Percentiles rank a stretch among this genome's conserved stretches.
These are phyloP conservation scores for Penicillium sp. DNA, from an alignment of 2,329 filamentous ascomycete species.

Conservation along the genomic window DNA sequence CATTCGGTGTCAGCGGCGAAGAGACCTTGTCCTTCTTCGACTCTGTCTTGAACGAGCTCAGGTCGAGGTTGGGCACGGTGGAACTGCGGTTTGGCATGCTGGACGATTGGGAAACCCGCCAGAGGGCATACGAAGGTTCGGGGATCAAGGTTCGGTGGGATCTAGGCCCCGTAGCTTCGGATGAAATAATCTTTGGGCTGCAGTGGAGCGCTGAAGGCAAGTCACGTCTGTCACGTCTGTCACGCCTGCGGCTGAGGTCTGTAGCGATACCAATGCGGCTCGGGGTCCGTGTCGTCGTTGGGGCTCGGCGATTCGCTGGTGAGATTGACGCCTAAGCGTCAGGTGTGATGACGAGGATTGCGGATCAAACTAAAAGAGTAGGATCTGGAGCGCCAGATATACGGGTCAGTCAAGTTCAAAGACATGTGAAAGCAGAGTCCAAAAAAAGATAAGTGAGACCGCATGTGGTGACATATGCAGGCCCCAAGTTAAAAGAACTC, in stretches of 20 bases:
- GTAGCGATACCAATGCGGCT: conserved; percentile 1
- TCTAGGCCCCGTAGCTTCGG: not conserved
- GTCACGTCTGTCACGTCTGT: not conserved
- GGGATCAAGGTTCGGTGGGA: not conserved
- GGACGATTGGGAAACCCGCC: conserved; percentile 6
- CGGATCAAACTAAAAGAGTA: conserved; percentile 2
- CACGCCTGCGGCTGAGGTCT: conserved; percentile 7
- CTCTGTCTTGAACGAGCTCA: conserved; percentile 36
- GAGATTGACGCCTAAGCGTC: not conserved
- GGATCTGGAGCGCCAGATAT: conserved; percentile 15
- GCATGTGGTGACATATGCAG: conserved; percentile 23
- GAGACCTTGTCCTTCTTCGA: conserved; percentile 30
- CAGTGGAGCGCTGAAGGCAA: not conserved
- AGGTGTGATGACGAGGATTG: not conserved
- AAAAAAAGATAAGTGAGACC: conserved; percentile 25
- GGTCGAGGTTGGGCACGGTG: conserved; percentile 40
- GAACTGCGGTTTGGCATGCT: conserved; percentile 43
- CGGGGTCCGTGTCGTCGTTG: conserved; percentile 2
- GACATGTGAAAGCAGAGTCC: conserved; percentile 8
- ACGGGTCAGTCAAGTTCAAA: conserved; percentile 12
- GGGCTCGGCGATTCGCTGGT: not conserved
- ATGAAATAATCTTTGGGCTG: not conserved
- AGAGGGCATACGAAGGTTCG: not conserved
- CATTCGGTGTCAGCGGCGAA: conserved; percentile 37
- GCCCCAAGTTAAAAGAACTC: conserved; percentile 17